phyloP scores from a whole-genome alignment of 108 stramenopile species.

The Fragilariopsis cylindrus region DNA sequence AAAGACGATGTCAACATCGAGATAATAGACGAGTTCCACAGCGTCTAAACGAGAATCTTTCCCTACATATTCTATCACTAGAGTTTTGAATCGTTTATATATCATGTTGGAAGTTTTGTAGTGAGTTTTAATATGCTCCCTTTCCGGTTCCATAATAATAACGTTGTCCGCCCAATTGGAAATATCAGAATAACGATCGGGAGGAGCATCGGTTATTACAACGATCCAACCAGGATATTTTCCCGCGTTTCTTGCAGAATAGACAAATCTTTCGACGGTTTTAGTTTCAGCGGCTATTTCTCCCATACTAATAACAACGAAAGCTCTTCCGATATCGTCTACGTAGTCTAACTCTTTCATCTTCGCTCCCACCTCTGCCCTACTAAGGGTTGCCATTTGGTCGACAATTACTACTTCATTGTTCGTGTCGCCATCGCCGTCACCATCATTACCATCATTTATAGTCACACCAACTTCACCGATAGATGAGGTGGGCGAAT shows the following conservation, averaged over 20 bases:
- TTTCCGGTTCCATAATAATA: conserved; percentile 18
- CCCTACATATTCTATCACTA: conserved; percentile 18
- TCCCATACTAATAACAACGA: conserved; percentile 24
- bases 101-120: conserved; percentile 7
- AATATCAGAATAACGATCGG: not conserved
- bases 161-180: conserved; percentile 5
- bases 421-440: not conserved
- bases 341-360: not conserved
- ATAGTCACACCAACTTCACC: not conserved
- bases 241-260: conserved; percentile 15
- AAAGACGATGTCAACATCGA: conserved; percentile 24
- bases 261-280: conserved; percentile 19
- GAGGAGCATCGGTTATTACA: conserved; percentile 13
- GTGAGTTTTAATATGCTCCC: conserved; percentile 7
- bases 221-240: conserved; percentile 18
- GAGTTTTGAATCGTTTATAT: conserved; percentile 28
- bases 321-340: conserved; percentile 6
- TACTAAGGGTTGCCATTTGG: no score
- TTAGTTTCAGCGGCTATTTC: conserved; percentile 11
- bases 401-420: no score
- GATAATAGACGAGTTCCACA: conserved; percentile 21
- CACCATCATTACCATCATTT: not conserved
- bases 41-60: conserved; percentile 12
- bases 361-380: not conserved
- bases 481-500: not conserved